Evolutionary conservation across 352 stramenopile genomes (phyloP).

Genomic region (Phytopythium cucurbitacearum): DNA sequence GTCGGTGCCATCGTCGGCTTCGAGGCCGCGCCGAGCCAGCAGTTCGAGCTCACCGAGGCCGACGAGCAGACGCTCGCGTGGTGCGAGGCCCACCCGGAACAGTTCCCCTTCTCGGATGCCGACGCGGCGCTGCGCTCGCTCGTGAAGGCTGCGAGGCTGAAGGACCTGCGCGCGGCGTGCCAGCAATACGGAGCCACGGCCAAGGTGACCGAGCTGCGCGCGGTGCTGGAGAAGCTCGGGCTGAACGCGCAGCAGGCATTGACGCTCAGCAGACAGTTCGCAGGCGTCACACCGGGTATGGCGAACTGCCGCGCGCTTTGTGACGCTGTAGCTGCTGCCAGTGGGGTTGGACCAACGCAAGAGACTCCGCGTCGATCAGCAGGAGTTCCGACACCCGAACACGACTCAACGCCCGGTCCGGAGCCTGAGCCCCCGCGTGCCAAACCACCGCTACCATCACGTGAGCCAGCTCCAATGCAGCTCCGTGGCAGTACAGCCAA

Average conservation of each 20-base stretch:
- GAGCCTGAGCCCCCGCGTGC: background rate
- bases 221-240: constrained; percentile 3
- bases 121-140: constrained; percentile 24
- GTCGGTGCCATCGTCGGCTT: constrained; percentile 67
- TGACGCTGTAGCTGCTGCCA: constrained; percentile 27
- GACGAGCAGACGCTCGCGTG: constrained; percentile 73
- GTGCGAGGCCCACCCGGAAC: constrained; percentile 66
- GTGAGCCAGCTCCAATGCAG: too few species aligned
- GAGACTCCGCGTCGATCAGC: too few species aligned
- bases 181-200: too few species aligned
- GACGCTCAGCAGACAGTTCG: constrained; percentile 51
- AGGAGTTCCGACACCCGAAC: too few species aligned
- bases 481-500: too few species aligned
- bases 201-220: too few species aligned
- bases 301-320: constrained; percentile 56
- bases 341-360: too few species aligned
- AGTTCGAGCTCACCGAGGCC: constrained; percentile 66
- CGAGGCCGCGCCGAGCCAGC: constrained; percentile 64
- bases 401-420: too few species aligned
- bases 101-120: constrained; percentile 56
- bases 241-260: constrained; percentile 67
- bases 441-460: background rate
- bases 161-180: too few species aligned
- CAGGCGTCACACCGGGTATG: background rate
- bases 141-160: background rate